Evolutionary conservation across 495 filamentous ascomycete species (phyloP), one percentile per base, ranked within the genome.

Genomic region (Jackrogersella multiformis): DNA sequence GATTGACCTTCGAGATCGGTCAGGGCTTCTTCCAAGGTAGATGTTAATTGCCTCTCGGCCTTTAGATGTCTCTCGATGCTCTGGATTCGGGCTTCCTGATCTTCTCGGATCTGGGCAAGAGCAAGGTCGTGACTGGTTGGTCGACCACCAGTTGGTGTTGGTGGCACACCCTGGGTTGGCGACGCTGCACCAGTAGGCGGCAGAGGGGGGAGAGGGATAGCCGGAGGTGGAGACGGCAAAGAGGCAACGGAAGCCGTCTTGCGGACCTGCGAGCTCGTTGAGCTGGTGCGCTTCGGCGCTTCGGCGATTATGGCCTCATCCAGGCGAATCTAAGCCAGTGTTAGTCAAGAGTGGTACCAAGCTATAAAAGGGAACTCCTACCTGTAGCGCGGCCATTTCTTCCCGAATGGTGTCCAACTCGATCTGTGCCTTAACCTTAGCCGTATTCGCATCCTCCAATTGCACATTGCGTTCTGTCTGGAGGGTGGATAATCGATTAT

Each of bases 61-160:
- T 89, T 90, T 28, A 99, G 86, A 74, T 98, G 93, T 82, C 97
- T 97, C 82, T 98, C 95, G 66, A 99, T 97, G 21, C 93, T 94
- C 45, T 90, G 89, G 73, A 99, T 96, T 46, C 93, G 94, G 36
- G 90, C 89, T 76, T 98, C 96, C 74, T 97, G 93, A 66, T 99
- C 95, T 68, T 98, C 94, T 72, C 92, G 88, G 49, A 91, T 86
- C 64, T 93, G 91, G 24, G 85, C 82, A 46, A 83, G 81, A 49
- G 86, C 87, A 58, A 94, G 83, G 69, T 97, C 94, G 69, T 94
- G 96, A 81, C 90, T 93, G 13, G 87, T 82, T 57, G 92, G 92
- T 5, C 92, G 88, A 48, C 80, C 78, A 42, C 80, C 79, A 32
- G 81, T 82, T 23, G 80, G 74, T 15, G 83, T 81, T 38, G 79